phyloP scores from a whole-genome alignment of 148 eudicot genomes.

The Rhododendron williamsianum region DNA sequence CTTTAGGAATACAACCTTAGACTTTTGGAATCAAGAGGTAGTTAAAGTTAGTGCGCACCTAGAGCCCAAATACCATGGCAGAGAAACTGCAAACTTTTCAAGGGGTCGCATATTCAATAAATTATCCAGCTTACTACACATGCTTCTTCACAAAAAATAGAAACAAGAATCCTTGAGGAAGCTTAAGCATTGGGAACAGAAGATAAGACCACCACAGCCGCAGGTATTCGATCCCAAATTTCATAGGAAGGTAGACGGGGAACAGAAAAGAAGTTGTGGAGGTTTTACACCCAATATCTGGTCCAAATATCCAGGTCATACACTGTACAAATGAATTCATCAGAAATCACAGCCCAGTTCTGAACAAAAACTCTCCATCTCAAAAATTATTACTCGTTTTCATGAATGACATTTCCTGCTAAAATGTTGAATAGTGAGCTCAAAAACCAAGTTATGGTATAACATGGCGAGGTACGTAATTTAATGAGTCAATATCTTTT shows the following conservation, averaged over 20 bases:
- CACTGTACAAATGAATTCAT: not conserved
- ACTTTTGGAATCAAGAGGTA: not conserved
- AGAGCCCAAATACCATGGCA: not conserved
- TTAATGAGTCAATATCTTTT: not conserved
- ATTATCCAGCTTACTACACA: not conserved
- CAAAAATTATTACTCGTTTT: not conserved
- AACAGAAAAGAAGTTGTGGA: not conserved
- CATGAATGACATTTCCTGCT: not conserved
- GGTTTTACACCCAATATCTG: not conserved
- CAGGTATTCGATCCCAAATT: not conserved
- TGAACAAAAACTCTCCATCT: not conserved
- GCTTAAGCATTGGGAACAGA: not conserved
- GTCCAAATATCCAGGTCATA: not conserved
- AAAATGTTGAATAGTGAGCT: not conserved
- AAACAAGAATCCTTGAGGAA: not conserved
- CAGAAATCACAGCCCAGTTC: not conserved
- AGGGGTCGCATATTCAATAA: not conserved
- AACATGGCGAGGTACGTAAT: not conserved
- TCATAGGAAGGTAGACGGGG: not conserved
- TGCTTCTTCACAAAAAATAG: not conserved
- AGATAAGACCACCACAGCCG: not conserved
- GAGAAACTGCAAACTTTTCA: not conserved
- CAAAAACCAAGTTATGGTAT: not conserved
- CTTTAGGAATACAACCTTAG: not conserved
- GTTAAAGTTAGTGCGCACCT: not conserved